These are phyloP conservation scores for Primulina tabacum DNA, from an alignment of 257 asterid genomes.

Conservation along the genomic window DNA sequence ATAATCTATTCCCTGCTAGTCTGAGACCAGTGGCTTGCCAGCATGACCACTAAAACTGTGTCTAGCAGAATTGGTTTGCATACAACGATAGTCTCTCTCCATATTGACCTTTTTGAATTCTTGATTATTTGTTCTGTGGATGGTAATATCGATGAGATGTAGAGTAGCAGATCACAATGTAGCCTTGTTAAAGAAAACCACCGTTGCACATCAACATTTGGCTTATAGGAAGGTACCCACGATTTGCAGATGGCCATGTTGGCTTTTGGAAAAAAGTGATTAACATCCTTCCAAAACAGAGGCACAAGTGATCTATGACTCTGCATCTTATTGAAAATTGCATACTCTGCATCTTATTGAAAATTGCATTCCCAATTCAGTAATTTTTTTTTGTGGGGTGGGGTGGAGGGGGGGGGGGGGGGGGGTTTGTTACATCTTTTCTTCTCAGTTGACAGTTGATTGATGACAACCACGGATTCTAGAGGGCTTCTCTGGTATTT, in stretches of 20 bases:
- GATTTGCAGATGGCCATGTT: not conserved
- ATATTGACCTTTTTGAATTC: conserved; percentile 6
- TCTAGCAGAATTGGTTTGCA: conserved; percentile 9
- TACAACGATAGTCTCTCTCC: not conserved
- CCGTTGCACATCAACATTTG: conserved; percentile 6
- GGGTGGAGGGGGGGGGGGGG: no score
- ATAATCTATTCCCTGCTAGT: conserved; percentile 1
- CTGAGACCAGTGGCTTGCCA: not conserved
- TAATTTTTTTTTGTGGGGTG: no score
- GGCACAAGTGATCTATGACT: conserved; percentile 9
- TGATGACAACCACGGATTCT: conserved; percentile 4
- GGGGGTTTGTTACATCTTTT: not conserved
- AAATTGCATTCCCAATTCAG: not conserved
- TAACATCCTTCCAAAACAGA: conserved; percentile 11
- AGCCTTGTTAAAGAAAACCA: not conserved
- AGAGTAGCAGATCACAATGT: conserved; percentile 2
- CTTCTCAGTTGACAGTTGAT: not conserved
- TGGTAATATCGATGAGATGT: conserved; percentile 7
- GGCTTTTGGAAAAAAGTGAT: not conserved
- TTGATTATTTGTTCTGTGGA: not conserved
- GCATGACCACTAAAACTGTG: conserved; percentile 9
- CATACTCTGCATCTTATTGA: conserved; percentile 2
- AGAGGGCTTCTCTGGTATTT: not conserved
- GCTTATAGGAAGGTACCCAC: conserved; percentile 3
- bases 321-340: not conserved